Base-by-base conservation (phyloP, 352 stramenopile genomes). In the Phytopythium chamaehyphon region DNA sequence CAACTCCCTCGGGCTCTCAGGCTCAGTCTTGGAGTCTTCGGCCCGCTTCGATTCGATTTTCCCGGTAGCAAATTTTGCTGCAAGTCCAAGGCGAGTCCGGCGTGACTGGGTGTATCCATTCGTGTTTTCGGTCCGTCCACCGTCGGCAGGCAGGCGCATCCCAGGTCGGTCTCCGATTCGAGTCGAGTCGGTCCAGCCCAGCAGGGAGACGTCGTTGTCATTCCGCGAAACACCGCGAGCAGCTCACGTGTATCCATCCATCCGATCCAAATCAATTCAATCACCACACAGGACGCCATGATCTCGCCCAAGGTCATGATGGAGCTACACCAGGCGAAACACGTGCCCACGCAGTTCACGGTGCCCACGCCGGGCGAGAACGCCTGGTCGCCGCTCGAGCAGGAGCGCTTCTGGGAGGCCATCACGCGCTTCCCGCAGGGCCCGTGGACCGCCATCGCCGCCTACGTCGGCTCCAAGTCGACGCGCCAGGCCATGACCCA, bases 401-500 rank as follows among this genome's bases (percentile, higher is more conserved):
- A 80, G 47, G 63, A 65, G 24, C 69, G 69, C 33, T 83, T 83
- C 46, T 83, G 72, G 72, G 69, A 83, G 26, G 75, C 71, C 35
- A 76, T 86, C 51, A 64, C 80, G 45, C 58, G 62, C 19, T 84
- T 84, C 53, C 75, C 75, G 21, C 73, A 84, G 38, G 75, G 75
- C 0, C 75, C 75, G 9, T 86, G 75, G 75, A 83, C 74, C 16
- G 67, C 65, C 33, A 83, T 86, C 51, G 75, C 75, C 23, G 71
- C 59, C 45, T 81, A 79, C 56, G 64, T 87, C 33, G 71, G 73
- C 48, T 81, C 76, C 51, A 80, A 80, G 33, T 82, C 73, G 1
- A 84, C 73, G 10, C 76, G 76, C 33, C 76, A 87, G 61, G 75
- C 76, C 14, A 83, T 85, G 71, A 87, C 76, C 5, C 73, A 85